A percentile compares a stretch with the other conserved stretches of the same genome.
Evolutionary conservation across 495 filamentous ascomycete genomes (phyloP).

Genomic region (Geopyxis carbonaria): DNA sequence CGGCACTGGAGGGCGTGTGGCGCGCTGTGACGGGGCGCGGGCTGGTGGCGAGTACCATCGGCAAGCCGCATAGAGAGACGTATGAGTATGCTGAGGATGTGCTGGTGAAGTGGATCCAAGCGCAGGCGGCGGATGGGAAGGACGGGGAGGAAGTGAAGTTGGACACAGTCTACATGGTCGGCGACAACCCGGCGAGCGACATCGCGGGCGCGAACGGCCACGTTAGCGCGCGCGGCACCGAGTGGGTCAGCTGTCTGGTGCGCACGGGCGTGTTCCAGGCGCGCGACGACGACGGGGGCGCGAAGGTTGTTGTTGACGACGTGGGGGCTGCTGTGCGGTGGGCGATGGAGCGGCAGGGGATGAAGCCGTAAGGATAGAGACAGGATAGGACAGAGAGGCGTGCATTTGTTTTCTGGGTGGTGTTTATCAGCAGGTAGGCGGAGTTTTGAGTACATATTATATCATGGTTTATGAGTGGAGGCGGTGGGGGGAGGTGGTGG

Average conservation of each 20-base stretch:
- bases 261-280: constrained; percentile 61
- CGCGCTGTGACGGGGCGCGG: constrained; percentile 48
- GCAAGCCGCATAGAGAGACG: constrained; percentile 62
- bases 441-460: too few relatives aligned
- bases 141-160: constrained; percentile 16
- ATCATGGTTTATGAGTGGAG: too few relatives aligned
- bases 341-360: constrained; percentile 33
- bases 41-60: constrained; percentile 52
- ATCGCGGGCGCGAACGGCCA: constrained; percentile 78
- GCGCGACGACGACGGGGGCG: constrained; percentile 35
- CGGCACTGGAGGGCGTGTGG: constrained; percentile 66
- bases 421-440: too few relatives aligned
- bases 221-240: constrained; percentile 41
- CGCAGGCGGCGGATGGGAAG: constrained; percentile 27
- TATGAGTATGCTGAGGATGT: constrained; percentile 71
- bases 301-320: constrained; percentile 46
- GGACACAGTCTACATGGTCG: constrained; percentile 73
- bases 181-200: constrained; percentile 87
- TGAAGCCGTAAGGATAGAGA: background rate
- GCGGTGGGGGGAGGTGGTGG: too few relatives aligned
- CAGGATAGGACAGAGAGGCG: too few relatives aligned
- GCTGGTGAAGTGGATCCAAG: constrained; percentile 30
- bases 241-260: constrained; percentile 70
- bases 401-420: too few relatives aligned
- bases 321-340: constrained; percentile 50